Base-by-base conservation (phyloP, 73 alveolate species). In the Paraurostyla sp. region DNA sequence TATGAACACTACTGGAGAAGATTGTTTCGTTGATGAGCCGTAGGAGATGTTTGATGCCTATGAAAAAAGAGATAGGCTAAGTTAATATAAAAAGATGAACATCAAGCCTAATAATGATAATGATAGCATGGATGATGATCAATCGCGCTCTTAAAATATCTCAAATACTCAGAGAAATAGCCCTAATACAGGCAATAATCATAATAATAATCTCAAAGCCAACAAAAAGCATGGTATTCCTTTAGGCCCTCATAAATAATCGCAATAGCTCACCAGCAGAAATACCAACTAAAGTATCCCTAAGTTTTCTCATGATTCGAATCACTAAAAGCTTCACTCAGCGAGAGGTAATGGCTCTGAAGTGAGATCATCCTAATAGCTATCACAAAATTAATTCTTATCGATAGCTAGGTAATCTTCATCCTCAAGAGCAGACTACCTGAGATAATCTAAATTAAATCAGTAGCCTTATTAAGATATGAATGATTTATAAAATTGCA, bases 221-320 rank as follows among this genome's bases (percentile, higher is more conserved):
- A 40, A 36, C 58, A 65, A 65, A 38, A n/a, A n/a, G n/a, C 43
- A 56, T 22, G 82, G 82, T 22, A 65, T 65, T 36, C 82, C 82
- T 18, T 38, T 65, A 40, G 82, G 82, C 9, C 82, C 82, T 13
- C 7, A 65, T n/a, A n/a, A n/a, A n/a, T n/a, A n/a, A n/a, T n/a
- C n/a, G n/a, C n/a, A n/a, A n/a, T n/a, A n/a, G n/a, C n/a, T n/a
- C n/a, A n/a, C n/a, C n/a, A n/a, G n/a, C n/a, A n/a, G n/a, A n/a
- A n/a, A n/a, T n/a, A n/a, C n/a, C n/a, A n/a, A n/a, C n/a, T n/a
- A n/a, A n/a, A n/a, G n/a, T n/a, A n/a, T n/a, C n/a, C 43, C 43
- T 30, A 9, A 59, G 49, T 49, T 30, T 7, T 30, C 76, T 59
- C 23, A 52, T 18, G 13, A 52, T 18, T 13, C 23, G 33, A 52